Percentiles rank a stretch among this genome's conserved stretches.
Conservation (phyloP, 345 rosid genomes). For the Gossypium longicalyx region DNA sequence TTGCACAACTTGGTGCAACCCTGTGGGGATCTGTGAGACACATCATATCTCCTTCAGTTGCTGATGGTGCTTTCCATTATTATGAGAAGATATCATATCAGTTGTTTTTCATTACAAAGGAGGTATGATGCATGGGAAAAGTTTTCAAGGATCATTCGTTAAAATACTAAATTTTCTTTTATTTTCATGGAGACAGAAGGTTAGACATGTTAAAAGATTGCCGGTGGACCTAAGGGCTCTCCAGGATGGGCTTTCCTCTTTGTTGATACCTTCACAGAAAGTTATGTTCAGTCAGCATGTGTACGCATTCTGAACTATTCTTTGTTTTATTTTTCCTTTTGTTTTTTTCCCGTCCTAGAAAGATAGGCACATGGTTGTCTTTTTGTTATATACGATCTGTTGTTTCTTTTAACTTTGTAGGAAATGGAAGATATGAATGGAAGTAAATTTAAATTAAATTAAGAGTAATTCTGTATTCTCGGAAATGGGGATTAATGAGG, state of each 20-base stretch:
- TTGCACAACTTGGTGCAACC: conserved; percentile 91
- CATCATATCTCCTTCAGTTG: conserved; percentile 81
- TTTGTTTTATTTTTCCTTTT: not conserved
- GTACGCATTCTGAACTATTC: conserved; percentile 41
- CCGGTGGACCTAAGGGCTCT: conserved; percentile 83
- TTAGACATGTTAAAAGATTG: conserved; percentile 52
- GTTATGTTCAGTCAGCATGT: conserved; percentile 60
- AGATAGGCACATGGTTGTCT: not conserved
- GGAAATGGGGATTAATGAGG: not conserved
- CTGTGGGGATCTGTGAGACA: conserved; percentile 98
- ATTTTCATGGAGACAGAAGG: conserved; percentile 52
- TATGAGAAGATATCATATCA: conserved; percentile 94
- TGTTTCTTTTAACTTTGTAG: not conserved
- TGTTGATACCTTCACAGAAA: conserved; percentile 82
- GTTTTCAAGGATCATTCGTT: conserved; percentile 9
- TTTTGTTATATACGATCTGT: not conserved
- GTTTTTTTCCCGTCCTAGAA: no score
- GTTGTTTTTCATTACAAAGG: conserved; percentile 84
- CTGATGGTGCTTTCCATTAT: conserved; percentile 96
- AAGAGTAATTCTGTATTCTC: not conserved
- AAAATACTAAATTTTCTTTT: not conserved
- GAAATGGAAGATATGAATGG: not conserved
- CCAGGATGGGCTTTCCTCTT: conserved; percentile 80
- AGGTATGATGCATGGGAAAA: conserved; percentile 46
- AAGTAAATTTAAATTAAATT: conserved; percentile 1